Evolutionary conservation across 2,329 filamentous ascomycete genomes (phyloP).

Genomic region (Graphiopsis chlorocephala): DNA sequence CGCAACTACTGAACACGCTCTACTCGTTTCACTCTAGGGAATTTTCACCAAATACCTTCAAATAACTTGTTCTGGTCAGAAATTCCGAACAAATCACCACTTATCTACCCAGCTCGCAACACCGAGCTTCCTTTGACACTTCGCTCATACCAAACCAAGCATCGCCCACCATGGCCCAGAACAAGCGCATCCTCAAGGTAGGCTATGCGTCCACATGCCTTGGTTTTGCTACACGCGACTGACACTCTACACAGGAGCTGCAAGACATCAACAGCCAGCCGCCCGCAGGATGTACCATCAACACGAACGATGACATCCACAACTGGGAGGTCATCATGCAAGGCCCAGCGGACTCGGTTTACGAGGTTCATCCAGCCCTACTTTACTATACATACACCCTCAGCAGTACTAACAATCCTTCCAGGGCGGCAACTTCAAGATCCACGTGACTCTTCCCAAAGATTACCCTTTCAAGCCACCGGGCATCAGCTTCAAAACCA

Average conservation of each 20-base stretch:
- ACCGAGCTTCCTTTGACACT: not conserved
- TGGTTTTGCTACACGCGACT: not conserved
- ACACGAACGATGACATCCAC: slow-evolving; percentile 63
- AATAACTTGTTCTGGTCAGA: not conserved
- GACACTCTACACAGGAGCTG: slow-evolving; percentile 52
- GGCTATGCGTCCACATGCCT: not conserved
- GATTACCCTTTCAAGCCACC: slow-evolving; percentile 92
- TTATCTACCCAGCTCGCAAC: not conserved
- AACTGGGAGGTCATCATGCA: slow-evolving; percentile 67
- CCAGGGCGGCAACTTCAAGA: slow-evolving; percentile 69
- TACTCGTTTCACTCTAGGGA: not conserved
- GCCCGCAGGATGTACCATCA: slow-evolving; percentile 56
- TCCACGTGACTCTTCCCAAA: slow-evolving; percentile 69
- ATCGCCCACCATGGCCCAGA: slow-evolving; percentile 27
- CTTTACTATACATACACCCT: slow-evolving; percentile 4
- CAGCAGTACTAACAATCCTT: not conserved
- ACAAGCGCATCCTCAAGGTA: slow-evolving; percentile 45
- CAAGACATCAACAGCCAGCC: slow-evolving; percentile 56
- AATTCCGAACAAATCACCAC: not conserved
- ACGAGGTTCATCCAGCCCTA: slow-evolving; percentile 52
- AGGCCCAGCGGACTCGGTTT: slow-evolving; percentile 63
- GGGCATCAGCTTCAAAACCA: slow-evolving; percentile 74
- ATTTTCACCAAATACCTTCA: not conserved
- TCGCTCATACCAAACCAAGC: not conserved
- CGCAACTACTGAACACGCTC: not conserved